phyloP scores from a whole-genome alignment of 2,329 filamentous ascomycete genomes.

The Pseudogymnoascus sp. region DNA sequence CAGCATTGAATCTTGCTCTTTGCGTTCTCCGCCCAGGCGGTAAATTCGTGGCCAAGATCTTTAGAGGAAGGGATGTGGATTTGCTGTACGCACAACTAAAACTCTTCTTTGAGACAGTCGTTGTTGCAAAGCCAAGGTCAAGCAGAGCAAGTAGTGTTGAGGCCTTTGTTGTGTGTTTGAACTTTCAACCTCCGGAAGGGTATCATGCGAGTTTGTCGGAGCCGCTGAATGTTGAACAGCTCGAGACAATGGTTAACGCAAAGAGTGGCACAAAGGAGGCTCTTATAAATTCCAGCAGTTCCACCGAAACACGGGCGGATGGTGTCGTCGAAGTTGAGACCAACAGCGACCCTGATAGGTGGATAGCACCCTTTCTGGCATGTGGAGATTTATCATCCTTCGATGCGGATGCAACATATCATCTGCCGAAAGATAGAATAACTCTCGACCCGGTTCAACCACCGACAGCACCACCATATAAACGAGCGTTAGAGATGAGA shows the following conservation, averaged over 20 bases:
- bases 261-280: slow-evolving; percentile 35
- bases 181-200: slow-evolving; percentile 71
- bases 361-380: slow-evolving; percentile 95
- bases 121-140: slow-evolving; percentile 87
- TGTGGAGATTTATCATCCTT: slow-evolving; percentile 92
- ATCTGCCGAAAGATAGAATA: slow-evolving; percentile 75
- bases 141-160: slow-evolving; percentile 95
- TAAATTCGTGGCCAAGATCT: slow-evolving; percentile 97
- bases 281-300: slow-evolving; percentile 25
- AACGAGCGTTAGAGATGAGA: slow-evolving; percentile 77
- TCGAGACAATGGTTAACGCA: slow-evolving; percentile 43
- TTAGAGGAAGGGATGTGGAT: slow-evolving; percentile 90
- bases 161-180: slow-evolving; percentile 90
- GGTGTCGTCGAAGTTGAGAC: slow-evolving; percentile 23
- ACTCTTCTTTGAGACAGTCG: slow-evolving; percentile 78
- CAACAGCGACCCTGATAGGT: slow-evolving; percentile 46
- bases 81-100: slow-evolving; percentile 89
- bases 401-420: slow-evolving; percentile 92
- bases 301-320: slow-evolving; percentile 15
- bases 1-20: slow-evolving; percentile 84
- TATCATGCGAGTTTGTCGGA: slow-evolving; percentile 70
- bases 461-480: slow-evolving; percentile 92
- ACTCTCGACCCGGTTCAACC: slow-evolving; percentile 89
- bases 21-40: slow-evolving; percentile 89
- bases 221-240: slow-evolving; percentile 57